Base-by-base conservation (phyloP, 202 grass and related monocot genomes). In the Dendrocalamus latiflorus region DNA sequence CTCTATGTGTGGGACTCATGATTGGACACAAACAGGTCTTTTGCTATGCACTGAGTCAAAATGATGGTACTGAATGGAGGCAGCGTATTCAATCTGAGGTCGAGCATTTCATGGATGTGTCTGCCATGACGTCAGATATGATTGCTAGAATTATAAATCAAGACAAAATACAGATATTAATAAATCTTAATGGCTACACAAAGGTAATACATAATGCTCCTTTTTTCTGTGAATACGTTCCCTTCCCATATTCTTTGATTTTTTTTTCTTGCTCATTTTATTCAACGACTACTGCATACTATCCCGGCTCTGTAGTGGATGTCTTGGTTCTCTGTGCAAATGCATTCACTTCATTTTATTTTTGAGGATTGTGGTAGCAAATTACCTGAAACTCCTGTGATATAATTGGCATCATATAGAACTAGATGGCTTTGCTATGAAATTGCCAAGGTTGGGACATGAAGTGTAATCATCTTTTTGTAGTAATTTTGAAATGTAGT, bases 151-250 rank as follows among this genome's bases (percentile, higher is more conserved):
- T 91, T 68, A 92, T 97, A 75, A 92, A 94, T 87, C 80, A 94
- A 61, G 91, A 94, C 33, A 94, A 87, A 81, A 91, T 94, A 88
- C 94, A 97, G 26, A 90, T 93, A 69, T 81, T 97, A 82, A 88
- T 97, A 79, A 97, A 97, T 82, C 94, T 97, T 65, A 97, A 97
- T 54, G 94, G 94, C 38, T 97, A 97, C 74, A 97, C 94, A 25
- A 97, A 97, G 91, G 94, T 97, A 86, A 75, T 75, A 25, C 48
- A 76, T 68, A 68, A 64, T 53, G 47, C 67, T 78, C 30, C 1
- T 79, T 2, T 10, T 26, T 15, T 86, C 37, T 43, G 22, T 25
- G 30, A 56, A 70, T 84, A 24, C 34, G 26, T 26, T 42, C 38
- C 55, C n/a, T 65, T 60, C 78, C 17, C 43, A 80, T 59, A 9